A percentile compares a stretch with the other conserved stretches of the same genome.
Conservation (phyloP, 495 filamentous ascomycete species). For the Bacidia rubella region DNA sequence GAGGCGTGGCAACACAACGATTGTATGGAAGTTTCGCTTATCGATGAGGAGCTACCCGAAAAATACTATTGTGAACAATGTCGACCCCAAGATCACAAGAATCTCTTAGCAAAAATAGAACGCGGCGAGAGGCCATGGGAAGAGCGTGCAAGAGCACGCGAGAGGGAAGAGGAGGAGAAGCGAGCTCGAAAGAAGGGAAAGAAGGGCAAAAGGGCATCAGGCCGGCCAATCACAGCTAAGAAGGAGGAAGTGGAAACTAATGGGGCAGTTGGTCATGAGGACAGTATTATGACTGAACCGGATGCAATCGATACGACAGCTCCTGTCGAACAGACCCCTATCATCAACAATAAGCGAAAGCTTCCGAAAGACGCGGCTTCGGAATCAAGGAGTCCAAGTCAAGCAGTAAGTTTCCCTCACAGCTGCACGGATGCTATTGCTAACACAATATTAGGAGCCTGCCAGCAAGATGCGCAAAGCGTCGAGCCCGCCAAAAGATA, state of each 20-base stretch:
- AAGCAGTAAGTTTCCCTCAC: conserved; percentile 9
- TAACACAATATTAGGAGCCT: conserved; percentile 22
- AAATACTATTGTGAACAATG: conserved; percentile 88
- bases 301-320: neutral
- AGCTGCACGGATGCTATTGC: conserved; percentile 2
- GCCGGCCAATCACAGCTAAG: conserved; percentile 27
- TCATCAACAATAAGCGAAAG: conserved; percentile 33
- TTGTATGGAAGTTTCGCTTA: conserved; percentile 77
- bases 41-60: conserved; percentile 57
- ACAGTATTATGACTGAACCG: conserved; percentile 2
- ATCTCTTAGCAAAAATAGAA: conserved; percentile 56
- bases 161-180: conserved; percentile 36
- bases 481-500: conserved; percentile 19
- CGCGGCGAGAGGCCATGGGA: conserved; percentile 83
- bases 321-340: neutral
- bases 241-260: conserved; percentile 15
- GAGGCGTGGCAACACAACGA: conserved; percentile 92
- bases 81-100: conserved; percentile 64
- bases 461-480: conserved; percentile 40
- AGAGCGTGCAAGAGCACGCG: conserved; percentile 41
- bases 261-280: conserved; percentile 15
- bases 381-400: conserved; percentile 13
- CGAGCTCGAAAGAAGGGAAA: conserved; percentile 35
- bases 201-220: conserved; percentile 18
- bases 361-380: conserved; percentile 24